These are phyloP conservation scores for Venustampulla echinocandica DNA, from an alignment of 495 filamentous ascomycete species.

Conservation along the genomic window DNA sequence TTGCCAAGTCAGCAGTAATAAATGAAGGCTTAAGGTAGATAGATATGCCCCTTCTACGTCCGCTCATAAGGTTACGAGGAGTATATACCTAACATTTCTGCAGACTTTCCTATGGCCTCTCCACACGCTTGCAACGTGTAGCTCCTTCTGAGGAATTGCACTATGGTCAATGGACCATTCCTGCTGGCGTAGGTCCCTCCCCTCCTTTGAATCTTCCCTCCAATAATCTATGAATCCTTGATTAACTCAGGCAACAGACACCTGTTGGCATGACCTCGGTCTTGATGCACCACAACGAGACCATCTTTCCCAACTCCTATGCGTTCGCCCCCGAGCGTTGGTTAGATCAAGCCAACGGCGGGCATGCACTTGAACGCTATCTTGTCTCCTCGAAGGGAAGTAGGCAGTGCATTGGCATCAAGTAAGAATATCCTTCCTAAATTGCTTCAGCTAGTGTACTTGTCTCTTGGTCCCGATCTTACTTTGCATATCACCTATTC, in stretches of 20 bases:
- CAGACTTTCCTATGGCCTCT: constrained; percentile 34
- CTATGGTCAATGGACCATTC: constrained; percentile 24
- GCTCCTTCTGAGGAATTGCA: constrained; percentile 18
- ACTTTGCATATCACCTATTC: not conserved
- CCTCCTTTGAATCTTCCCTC: not conserved
- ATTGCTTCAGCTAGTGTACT: not conserved
- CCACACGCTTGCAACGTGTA: constrained; percentile 23
- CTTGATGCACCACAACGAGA: constrained; percentile 38
- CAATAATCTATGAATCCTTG: not conserved
- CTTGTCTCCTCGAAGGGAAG: constrained; percentile 37
- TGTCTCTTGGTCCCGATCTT: not conserved
- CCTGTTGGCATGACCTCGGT: constrained; percentile 39
- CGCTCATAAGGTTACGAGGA: not conserved
- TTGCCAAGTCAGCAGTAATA: constrained; percentile 25
- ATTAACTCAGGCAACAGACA: constrained; percentile 12
- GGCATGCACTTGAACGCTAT: constrained; percentile 27
- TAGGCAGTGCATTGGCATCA: constrained; percentile 42
- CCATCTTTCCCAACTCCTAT: constrained; percentile 39
- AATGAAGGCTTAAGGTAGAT: constrained; percentile 24
- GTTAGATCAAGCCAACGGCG: constrained; percentile 21
- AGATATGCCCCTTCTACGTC: too few species aligned
- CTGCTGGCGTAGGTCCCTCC: constrained; percentile 11
- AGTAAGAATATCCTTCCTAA: constrained; percentile 18
- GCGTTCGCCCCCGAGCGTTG: constrained; percentile 44
- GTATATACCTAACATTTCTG: constrained; percentile 26